Percentiles rank a stretch among this genome's conserved stretches.
Conservation (phyloP, 768 basidiomycete species). For the Ramaria sp. region DNA sequence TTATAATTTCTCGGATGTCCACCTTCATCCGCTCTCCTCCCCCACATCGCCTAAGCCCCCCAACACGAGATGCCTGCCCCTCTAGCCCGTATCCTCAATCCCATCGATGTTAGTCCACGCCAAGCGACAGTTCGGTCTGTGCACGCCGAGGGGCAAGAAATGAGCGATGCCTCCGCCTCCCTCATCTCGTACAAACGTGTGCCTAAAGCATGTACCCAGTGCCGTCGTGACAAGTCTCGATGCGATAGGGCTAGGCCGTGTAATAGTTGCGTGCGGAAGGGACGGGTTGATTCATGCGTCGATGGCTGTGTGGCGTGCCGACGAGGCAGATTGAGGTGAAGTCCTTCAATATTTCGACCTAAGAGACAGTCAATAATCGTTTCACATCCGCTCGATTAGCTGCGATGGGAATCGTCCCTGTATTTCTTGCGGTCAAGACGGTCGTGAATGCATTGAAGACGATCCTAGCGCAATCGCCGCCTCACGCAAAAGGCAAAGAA, state of each 20-base stretch:
- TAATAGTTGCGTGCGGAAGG: conserved; percentile 42
- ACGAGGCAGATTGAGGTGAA: conserved; percentile 33
- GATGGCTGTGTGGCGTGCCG: conserved; percentile 56
- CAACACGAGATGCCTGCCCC: not conserved
- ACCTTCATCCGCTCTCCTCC: not conserved
- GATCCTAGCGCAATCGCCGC: not conserved
- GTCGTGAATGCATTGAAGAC: not conserved
- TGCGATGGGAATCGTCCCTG: not conserved
- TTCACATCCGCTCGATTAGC: not conserved
- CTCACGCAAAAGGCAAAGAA: not conserved
- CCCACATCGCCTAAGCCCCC: not conserved
- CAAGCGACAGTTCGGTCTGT: not conserved
- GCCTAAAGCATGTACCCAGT: not conserved
- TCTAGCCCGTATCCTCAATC: not conserved
- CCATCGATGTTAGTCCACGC: not conserved
- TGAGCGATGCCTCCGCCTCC: not conserved
- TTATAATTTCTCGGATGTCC: not conserved
- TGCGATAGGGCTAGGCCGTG: conserved; percentile 35
- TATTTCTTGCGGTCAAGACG: not conserved
- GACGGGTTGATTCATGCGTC: conserved; percentile 42
- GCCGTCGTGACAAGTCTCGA: conserved; percentile 47
- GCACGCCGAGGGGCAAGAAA: not conserved
- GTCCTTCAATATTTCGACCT: not conserved
- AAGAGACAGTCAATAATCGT: not conserved
- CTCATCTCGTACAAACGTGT: conserved; percentile 1